Evolutionary conservation across 768 basidiomycete species (phyloP).

Genomic region (Strobilomyces dryophilus): DNA sequence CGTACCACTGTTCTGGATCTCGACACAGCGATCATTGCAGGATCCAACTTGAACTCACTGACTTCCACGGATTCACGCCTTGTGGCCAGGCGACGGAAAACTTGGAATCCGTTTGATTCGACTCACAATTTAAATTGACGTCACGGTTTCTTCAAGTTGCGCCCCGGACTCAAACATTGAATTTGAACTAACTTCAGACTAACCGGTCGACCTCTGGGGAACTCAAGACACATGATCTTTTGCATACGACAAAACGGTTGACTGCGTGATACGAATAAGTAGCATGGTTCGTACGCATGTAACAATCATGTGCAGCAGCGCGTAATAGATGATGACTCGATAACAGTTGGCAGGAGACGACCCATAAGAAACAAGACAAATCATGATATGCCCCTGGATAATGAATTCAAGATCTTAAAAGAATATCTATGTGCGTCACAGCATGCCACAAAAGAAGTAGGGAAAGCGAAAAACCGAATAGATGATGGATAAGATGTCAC

Average conservation of each 20-base stretch:
- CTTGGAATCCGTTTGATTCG: neutral
- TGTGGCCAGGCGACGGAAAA: too few relatives aligned
- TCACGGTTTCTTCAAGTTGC: neutral
- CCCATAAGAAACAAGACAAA: slow-evolving; percentile 17
- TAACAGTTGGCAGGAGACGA: slow-evolving; percentile 6
- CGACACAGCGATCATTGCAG: neutral
- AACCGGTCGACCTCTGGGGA: neutral
- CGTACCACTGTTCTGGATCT: neutral
- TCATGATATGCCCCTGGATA: slow-evolving; percentile 10
- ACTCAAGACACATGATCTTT: neutral
- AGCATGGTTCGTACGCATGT: neutral
- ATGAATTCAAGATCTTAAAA: slow-evolving; percentile 3
- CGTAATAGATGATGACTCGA: neutral
- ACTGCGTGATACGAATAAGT: neutral
- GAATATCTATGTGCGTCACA: slow-evolving; percentile 27
- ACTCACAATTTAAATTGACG: neutral
- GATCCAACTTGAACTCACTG: neutral
- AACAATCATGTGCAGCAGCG: slow-evolving; percentile 1
- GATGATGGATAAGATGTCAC: slow-evolving; percentile 30
- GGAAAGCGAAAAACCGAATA: slow-evolving; percentile 18
- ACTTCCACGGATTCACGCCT: neutral
- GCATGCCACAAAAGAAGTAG: slow-evolving; percentile 18
- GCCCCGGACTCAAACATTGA: too few relatives aligned
- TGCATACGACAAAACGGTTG: slow-evolving; percentile 2
- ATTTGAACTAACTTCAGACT: neutral